Evolutionary conservation across 495 filamentous ascomycete genomes (phyloP), one percentile per base, ranked within the genome.

Genomic region (Aspergillus homomorphus): DNA sequence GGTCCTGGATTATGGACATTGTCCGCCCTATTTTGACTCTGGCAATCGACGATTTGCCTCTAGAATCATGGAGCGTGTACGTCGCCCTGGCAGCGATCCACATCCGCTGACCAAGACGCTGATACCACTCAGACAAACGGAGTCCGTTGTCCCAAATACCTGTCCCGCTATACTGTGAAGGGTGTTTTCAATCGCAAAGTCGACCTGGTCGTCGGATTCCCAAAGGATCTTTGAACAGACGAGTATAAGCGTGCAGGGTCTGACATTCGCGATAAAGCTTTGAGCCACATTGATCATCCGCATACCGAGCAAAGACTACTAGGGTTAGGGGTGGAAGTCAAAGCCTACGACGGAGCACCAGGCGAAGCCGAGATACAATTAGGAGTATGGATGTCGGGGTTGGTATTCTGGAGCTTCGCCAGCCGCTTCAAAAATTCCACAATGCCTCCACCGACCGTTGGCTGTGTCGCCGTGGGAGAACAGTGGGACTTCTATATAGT

Each of bases 31-130:
- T 57, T 15, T 41, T 61, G 16, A 10, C 41, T 2, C 19, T 46
- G 19, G 59, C 53, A 6, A 56, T 61, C 44, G 46, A 21, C 6
- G 46, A 22, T 1, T 23, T 45, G 6, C 38, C 45, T 0, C 19
- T 61, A 23, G 59, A 61, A 28, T 56, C 23, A 19, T 61, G 59
- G 59, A 53, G 53, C 26, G 59, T 61, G 53, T 61, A 61, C 42
- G 46, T 56, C 19, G n/a, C 10, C 24, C 50, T 22, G 30, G 0
- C n/a, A 12, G 18, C 4, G 21, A 18, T 48, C 9, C 43, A 8
- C 8, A 45, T 15, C 2, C 10, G 21, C 8, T 16, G 43, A 19
- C 43, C n/a, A 45, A 7, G 21, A 45, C n/a, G 43, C 43, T 45
- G 21, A 45, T 45, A 45, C 8, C 6, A 19, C 18, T 43, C 6